Evolutionary conservation across 1,284 basidiomycete genomes (phyloP).

Genomic region (Somion occarium): DNA sequence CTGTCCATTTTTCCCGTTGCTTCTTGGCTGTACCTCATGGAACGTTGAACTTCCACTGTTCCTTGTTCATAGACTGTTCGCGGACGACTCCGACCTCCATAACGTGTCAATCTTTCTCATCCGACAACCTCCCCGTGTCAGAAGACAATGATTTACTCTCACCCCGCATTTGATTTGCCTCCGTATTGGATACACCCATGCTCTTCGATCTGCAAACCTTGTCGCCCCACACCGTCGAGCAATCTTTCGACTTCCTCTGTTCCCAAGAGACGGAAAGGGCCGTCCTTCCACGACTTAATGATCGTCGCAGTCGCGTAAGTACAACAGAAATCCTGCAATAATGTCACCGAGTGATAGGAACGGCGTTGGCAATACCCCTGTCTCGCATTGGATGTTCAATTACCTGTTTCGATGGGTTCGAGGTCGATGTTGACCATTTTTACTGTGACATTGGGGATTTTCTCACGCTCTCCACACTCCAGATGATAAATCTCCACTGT

Average conservation of each 20-base stretch:
- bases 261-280: slow-evolving; percentile 1
- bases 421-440: too few species aligned
- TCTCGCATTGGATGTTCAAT: too few species aligned
- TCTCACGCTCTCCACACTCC: too few species aligned
- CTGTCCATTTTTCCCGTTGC: not conserved
- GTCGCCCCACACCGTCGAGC: not conserved
- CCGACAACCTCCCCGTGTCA: not conserved
- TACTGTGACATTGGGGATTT: too few species aligned
- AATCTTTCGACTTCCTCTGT: not conserved
- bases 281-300: not conserved
- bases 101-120: slow-evolving; percentile 2
- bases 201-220: not conserved
- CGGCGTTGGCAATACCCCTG: too few species aligned
- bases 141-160: not conserved
- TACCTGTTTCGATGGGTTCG: too few species aligned
- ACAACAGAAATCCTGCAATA: too few species aligned
- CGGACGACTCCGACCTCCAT: slow-evolving; percentile 1
- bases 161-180: not conserved
- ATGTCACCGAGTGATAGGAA: too few species aligned
- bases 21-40: not conserved
- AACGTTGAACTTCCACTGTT: not conserved
- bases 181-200: not conserved
- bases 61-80: not conserved
- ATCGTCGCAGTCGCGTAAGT: not conserved
- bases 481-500: too few species aligned